phyloP scores from a whole-genome alignment of 2,329 filamentous ascomycete genomes.

The Monosporascus ibericus region DNA sequence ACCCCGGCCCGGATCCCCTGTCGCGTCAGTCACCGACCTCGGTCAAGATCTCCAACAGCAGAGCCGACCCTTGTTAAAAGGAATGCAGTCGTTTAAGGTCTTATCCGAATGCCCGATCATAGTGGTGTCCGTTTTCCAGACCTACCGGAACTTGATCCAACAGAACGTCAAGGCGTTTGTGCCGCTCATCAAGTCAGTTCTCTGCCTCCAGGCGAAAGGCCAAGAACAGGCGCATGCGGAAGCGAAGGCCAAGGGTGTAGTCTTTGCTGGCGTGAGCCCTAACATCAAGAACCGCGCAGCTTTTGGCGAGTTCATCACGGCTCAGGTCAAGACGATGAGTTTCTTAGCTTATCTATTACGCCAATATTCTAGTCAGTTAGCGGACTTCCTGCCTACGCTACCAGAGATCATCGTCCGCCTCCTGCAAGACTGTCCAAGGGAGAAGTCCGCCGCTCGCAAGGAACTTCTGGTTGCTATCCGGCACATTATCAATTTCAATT shows the following conservation, averaged over 20 bases:
- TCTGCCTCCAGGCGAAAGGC: slow-evolving; percentile 83
- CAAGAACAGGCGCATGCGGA: slow-evolving; percentile 89
- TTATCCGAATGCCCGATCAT: slow-evolving; percentile 97
- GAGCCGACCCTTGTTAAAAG: slow-evolving; percentile 74
- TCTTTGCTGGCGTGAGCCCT: slow-evolving; percentile 89
- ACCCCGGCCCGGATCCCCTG: slow-evolving; percentile 82
- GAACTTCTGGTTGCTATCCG: slow-evolving; percentile 93
- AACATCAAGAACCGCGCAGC: slow-evolving; percentile 89
- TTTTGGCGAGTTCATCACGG: slow-evolving; percentile 96
- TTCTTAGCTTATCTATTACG: slow-evolving; percentile 90
- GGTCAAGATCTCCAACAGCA: slow-evolving; percentile 77
- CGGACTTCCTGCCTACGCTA: slow-evolving; percentile 79
- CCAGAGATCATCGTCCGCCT: slow-evolving; percentile 87
- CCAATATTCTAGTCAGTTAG: slow-evolving; percentile 78
- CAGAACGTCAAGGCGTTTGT: slow-evolving; percentile 89
- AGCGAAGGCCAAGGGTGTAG: slow-evolving; percentile 68
- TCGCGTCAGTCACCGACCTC: slow-evolving; percentile 74
- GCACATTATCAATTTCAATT: slow-evolving; percentile 99
- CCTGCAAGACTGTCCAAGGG: slow-evolving; percentile 86
- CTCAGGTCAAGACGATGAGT: slow-evolving; percentile 99
- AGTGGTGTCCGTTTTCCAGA: slow-evolving; percentile 95
- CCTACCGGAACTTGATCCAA: slow-evolving; percentile 72
- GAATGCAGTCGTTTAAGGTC: slow-evolving; percentile 99
- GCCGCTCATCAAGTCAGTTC: slow-evolving; percentile 83
- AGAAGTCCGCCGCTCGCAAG: slow-evolving; percentile 90